Conservation (phyloP, 345 rosid genomes). For the Schrenkiella parvula region DNA sequence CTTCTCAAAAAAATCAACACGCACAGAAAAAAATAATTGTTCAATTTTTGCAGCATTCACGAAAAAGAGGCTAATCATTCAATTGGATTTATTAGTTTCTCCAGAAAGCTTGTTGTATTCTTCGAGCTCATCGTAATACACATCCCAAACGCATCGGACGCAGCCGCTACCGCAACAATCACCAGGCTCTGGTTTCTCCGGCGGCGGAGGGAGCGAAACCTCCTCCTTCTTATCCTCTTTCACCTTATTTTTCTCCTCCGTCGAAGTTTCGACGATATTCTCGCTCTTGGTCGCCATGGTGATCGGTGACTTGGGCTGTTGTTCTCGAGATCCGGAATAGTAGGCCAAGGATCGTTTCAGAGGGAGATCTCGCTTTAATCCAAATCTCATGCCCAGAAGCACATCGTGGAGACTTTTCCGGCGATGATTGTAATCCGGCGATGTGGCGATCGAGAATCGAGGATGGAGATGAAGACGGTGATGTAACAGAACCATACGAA, state of each 20-base stretch:
- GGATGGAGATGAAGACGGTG: not conserved
- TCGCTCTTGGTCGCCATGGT: conserved; percentile 29
- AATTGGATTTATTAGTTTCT: conserved; percentile 21
- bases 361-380: conserved; percentile 18
- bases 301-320: not conserved
- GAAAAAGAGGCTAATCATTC: not conserved
- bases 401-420: conserved; percentile 6
- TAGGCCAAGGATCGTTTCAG: conserved; percentile 14
- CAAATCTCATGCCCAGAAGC: conserved; percentile 23
- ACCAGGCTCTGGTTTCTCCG: conserved; percentile 91
- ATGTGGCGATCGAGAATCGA: conserved; percentile 18
- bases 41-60: not conserved
- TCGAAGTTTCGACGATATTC: not conserved
- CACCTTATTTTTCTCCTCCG: not conserved
- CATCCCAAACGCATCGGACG: conserved; percentile 93
- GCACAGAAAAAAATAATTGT: not conserved
- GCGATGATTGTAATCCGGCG: not conserved
- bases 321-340: conserved; percentile 4
- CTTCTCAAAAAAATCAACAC: conserved; percentile 55
- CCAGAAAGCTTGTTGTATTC: conserved; percentile 51
- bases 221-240: conserved; percentile 18
- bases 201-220: conserved; percentile 50
- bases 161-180: conserved; percentile 98
- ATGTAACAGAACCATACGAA: conserved; percentile 7
- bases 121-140: conserved; percentile 84